Evolutionary conservation across 495 filamentous ascomycete genomes (phyloP), one percentile per base, ranked within the genome.

Genomic region (Lindgomyces ingoldianus): DNA sequence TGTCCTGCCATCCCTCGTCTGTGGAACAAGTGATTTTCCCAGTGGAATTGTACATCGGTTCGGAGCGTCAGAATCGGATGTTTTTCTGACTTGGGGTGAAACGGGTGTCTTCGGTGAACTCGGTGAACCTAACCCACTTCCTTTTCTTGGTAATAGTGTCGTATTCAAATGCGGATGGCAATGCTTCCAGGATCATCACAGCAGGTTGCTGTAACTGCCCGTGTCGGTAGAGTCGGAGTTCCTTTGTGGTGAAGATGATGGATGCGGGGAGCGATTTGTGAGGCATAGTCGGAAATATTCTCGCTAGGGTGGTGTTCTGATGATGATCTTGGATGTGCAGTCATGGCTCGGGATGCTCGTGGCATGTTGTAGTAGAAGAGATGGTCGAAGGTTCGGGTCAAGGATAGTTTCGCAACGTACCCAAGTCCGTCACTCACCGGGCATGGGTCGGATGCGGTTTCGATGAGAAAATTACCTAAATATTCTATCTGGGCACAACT

Each of bases 1-100:
- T 62, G 21, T 62, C 30, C 10, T 41, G n/a, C 59, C 59, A 62
- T 14, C 59, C 59, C 18, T 53, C 47, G 21, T 14, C 11, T 19
- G 21, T 14, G 16, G 18, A 30, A 22, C 48, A 44, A 1, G 47
- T 14, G 25, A 53, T 44, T n/a, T 27, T 3, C 6, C 12, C 39
- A 14, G 3, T 27, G 4, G 47, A 45, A 27, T 39, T 26, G 46
- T 60, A 60, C n/a, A n/a, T n/a, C n/a, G n/a, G n/a, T n/a, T n/a
- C n/a, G n/a, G n/a, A n/a, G n/a, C n/a, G n/a, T n/a, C n/a, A n/a
- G n/a, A n/a, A n/a, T n/a, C n/a, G n/a, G n/a, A n/a, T n/a, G n/a
- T 11, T 14, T 45, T 1, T 16, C 12, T 24, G 10, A 48, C 42
- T 33, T 33, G 26, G 45, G 57, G 9, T 49, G 24, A 26, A 18